Conservation (phyloP, 306 rosid species). For the Cucumis cinereus region DNA sequence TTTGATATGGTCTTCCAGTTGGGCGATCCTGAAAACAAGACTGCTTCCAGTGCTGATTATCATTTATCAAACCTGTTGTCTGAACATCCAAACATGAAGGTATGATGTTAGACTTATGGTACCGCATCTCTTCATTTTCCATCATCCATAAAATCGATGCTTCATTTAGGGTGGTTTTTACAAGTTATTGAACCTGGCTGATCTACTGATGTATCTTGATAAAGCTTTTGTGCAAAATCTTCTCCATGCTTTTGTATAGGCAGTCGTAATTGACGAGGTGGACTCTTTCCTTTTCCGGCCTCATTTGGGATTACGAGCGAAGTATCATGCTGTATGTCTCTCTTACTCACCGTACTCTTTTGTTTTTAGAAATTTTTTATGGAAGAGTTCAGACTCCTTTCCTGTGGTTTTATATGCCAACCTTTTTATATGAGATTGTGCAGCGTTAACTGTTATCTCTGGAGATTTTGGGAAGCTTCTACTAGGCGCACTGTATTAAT, state of each 20-base stretch:
- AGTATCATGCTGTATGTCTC: conserved; percentile 78
- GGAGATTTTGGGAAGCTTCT: not conserved
- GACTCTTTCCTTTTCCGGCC: conserved; percentile 94
- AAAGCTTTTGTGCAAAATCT: not conserved
- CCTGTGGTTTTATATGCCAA: not conserved
- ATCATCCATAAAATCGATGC: not conserved
- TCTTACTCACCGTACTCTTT: not conserved
- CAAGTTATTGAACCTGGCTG: not conserved
- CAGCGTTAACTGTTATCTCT: not conserved
- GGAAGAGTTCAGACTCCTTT: not conserved
- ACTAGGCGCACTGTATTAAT: not conserved
- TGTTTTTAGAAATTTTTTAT: not conserved
- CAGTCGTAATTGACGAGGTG: conserved; percentile 87
- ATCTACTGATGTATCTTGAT: not conserved
- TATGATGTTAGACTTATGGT: conserved; percentile 6
- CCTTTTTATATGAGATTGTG: not conserved
- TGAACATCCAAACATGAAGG: conserved; percentile 98
- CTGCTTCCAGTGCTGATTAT: conserved; percentile 89
- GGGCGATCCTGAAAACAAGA: conserved; percentile 89
- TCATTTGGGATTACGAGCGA: conserved; percentile 62
- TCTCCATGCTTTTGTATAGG: conserved; percentile 35
- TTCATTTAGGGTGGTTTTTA: not conserved
- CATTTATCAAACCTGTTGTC: conserved; percentile 79
- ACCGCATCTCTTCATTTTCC: not conserved
- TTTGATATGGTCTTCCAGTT: conserved; percentile 32